phyloP scores from a whole-genome alignment of 805 yeast species.

The Hanseniaspora meyeri region DNA sequence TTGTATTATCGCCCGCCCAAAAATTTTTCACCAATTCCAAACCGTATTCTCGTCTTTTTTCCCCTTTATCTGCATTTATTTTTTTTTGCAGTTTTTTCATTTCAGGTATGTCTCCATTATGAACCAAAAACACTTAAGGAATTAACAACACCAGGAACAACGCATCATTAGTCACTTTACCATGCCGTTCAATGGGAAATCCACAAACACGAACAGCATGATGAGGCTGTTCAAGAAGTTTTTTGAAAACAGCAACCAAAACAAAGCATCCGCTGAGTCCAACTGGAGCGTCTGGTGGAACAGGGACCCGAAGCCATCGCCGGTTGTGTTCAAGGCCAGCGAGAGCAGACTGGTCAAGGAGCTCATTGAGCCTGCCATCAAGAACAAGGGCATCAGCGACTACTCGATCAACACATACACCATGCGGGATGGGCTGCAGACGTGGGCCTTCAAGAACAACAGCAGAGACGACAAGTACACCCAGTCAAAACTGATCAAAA shows the following conservation, averaged over 20 bases:
- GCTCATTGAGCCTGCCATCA: conserved; percentile 4
- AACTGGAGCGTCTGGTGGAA: conserved; percentile 9
- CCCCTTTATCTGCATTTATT: too few relatives aligned
- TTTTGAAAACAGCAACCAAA: background rate
- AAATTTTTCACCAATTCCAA: too few relatives aligned
- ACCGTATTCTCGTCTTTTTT: too few relatives aligned
- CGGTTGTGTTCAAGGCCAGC: background rate
- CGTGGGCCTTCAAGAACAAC: conserved; percentile 11
- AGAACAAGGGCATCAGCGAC: background rate
- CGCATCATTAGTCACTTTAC: too few relatives aligned
- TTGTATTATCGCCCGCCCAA: too few relatives aligned
- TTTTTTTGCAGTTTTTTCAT: too few relatives aligned
- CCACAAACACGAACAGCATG: background rate
- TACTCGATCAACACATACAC: conserved; percentile 6
- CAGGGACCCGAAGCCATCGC: background rate
- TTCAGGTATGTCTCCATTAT: too few relatives aligned
- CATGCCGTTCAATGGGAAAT: conserved; percentile 4
- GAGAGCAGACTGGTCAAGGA: background rate
- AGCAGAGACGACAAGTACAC: background rate
- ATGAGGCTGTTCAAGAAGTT: background rate
- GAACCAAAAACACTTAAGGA: too few relatives aligned
- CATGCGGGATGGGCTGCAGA: conserved; percentile 7
- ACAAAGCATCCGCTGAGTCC: background rate
- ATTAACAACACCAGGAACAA: too few relatives aligned
- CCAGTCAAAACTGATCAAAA: background rate